phyloP scores from a whole-genome alignment of 768 basidiomycete species.

The Termitomyces sp. region DNA sequence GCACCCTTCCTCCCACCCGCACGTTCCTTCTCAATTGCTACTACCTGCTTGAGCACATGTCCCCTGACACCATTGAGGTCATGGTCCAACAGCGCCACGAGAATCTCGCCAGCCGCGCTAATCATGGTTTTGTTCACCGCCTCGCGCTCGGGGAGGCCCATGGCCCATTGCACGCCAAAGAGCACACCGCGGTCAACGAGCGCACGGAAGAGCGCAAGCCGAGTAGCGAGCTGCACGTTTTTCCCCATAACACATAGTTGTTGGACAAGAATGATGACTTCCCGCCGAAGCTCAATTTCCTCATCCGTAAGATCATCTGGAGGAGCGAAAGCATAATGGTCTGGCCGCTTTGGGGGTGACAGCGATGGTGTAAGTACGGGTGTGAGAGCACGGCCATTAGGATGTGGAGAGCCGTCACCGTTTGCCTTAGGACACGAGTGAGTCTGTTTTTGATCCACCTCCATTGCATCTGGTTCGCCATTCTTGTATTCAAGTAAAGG shows the following conservation, averaged over 20 bases:
- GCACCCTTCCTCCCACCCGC: constrained; percentile 48
- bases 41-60: constrained; percentile 78
- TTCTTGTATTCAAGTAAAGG: constrained; percentile 19
- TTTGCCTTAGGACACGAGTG: constrained; percentile 24
- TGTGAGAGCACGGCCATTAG: constrained; percentile 17
- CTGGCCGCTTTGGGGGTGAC: constrained; percentile 16
- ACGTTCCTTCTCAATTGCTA: constrained; percentile 64
- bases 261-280: constrained; percentile 84
- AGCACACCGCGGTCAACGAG: constrained; percentile 87
- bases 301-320: constrained; percentile 49
- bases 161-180: constrained; percentile 90
- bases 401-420: constrained; percentile 16
- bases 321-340: constrained; percentile 48
- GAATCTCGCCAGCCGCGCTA: constrained; percentile 79
- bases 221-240: constrained; percentile 86
- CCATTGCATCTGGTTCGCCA: constrained; percentile 28
- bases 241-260: constrained; percentile 95
- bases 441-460: constrained; percentile 28
- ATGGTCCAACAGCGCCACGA: constrained; percentile 84
- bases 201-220: constrained; percentile 79
- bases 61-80: constrained; percentile 82
- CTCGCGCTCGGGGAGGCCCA: constrained; percentile 61
- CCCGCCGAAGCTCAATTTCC: constrained; percentile 54
- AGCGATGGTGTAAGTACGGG: background rate
- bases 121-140: constrained; percentile 51